Evolutionary conservation across 2,329 filamentous ascomycete species (phyloP), one percentile per base, ranked within the genome.

Genomic region (Macrophomina tecta): DNA sequence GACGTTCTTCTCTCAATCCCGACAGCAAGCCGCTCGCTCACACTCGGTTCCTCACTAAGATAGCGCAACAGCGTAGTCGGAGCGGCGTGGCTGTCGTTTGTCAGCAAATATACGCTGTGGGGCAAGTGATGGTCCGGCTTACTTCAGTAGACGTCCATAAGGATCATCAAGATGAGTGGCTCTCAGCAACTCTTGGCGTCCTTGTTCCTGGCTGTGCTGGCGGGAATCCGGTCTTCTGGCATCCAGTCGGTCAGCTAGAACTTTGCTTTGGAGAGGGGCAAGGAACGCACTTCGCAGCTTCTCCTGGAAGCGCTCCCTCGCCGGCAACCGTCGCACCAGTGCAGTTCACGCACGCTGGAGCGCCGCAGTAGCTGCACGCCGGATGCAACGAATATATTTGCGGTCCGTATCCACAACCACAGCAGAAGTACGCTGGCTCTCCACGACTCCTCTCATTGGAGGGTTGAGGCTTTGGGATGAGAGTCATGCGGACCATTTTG

Each of bases 361-460:
- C 9, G 11, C 36, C 32, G 8, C 52, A 55, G n/a, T 38, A n/a
- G 52, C 52, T 55, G 8, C 52, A 55, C 12, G 52, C 52, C 2
- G n/a, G 34, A 23, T 55, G 52, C 12, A 55, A 38, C 3, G 52
- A 23, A 16, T 18, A 40, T 2, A 55, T 40, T n/a, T 55, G 52
- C 12, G 52, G 52, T 6, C 52, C 52, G 36, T 55, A 55, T n/a
- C 52, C 52, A 34, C 52, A 55, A 23, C 16, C 34, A 23, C 52
- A 55, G 18, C 52, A 55, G 52, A 38, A 55, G 52, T 55, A 55
- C 7, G 52, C 52, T 4, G 52, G 32, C 14, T 55, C 52, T 4
- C 52, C 52, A 23, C 52, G 52, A 23, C 52, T 38, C 5, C 34
- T 28, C 3, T 5, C 0, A 9, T 18, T 40, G 16, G 16, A 16